Conservation (phyloP, 2,329 filamentous ascomycete genomes). For the Stagonosporopsis rhizophila region DNA sequence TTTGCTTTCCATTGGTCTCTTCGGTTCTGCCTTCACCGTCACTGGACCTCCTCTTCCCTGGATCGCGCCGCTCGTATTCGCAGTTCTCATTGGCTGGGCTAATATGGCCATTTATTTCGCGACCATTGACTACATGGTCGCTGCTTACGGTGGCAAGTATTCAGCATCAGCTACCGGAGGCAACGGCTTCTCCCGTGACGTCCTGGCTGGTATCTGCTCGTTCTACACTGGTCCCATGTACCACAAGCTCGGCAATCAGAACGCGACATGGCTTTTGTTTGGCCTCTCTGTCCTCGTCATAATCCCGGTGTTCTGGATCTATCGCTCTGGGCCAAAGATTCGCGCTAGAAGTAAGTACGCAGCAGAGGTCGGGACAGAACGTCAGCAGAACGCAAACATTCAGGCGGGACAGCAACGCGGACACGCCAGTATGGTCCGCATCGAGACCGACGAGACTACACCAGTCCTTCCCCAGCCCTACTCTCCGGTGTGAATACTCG, state of each 20-base stretch:
- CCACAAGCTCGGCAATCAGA: slow-evolving; percentile 34
- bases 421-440: neutral
- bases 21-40: slow-evolving; percentile 68
- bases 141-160: slow-evolving; percentile 71
- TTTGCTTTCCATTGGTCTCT: slow-evolving; percentile 69
- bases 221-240: slow-evolving; percentile 56
- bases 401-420: slow-evolving; percentile 1
- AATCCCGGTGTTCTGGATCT: slow-evolving; percentile 63
- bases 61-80: slow-evolving; percentile 62
- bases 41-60: slow-evolving; percentile 68
- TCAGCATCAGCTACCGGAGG: slow-evolving; percentile 78
- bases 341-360: slow-evolving; percentile 49
- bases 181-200: slow-evolving; percentile 77
- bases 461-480: neutral
- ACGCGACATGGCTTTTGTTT: slow-evolving; percentile 54
- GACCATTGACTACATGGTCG: slow-evolving; percentile 80
- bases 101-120: slow-evolving; percentile 76
- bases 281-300: slow-evolving; percentile 58
- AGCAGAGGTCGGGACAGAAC: slow-evolving; percentile 29
- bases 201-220: slow-evolving; percentile 74
- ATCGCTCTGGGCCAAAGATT: slow-evolving; percentile 61
- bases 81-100: slow-evolving; percentile 67
- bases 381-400: slow-evolving; percentile 21
- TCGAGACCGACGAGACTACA: neutral
- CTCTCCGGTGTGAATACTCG: neutral